phyloP scores from a whole-genome alignment of 352 stramenopile species.

The Phytophthora citrophthora region DNA sequence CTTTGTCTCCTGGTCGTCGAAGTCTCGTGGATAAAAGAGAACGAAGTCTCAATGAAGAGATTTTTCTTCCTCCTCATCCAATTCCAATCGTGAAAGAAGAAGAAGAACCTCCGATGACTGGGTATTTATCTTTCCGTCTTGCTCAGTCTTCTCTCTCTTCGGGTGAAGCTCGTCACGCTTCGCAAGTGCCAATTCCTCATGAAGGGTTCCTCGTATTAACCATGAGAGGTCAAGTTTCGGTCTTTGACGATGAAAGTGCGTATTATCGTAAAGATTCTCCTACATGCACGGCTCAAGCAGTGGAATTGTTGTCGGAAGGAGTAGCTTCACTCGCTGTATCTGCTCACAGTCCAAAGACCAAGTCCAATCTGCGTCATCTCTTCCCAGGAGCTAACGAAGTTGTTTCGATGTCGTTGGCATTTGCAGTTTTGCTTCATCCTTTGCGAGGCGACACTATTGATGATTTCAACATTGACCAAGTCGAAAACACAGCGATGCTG shows the following conservation, averaged over 20 bases:
- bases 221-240: constrained; percentile 32
- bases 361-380: constrained; percentile 22
- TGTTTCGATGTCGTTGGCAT: constrained; percentile 13
- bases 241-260: constrained; percentile 58
- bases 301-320: constrained; percentile 40
- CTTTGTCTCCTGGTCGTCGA: constrained; percentile 27
- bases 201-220: constrained; percentile 47
- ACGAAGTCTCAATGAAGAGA: constrained; percentile 10
- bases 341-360: constrained; percentile 27
- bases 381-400: constrained; percentile 24
- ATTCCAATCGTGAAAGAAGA: constrained; percentile 10
- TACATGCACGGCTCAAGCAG: constrained; percentile 32
- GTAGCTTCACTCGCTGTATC: constrained; percentile 15
- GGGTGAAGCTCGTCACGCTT: constrained; percentile 12
- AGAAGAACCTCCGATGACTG: constrained; percentile 31
- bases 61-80: neutral
- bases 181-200: constrained; percentile 20
- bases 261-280: constrained; percentile 37
- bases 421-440: constrained; percentile 29
- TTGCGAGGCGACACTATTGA: neutral
- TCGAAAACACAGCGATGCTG: constrained; percentile 27
- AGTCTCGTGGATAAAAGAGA: constrained; percentile 31
- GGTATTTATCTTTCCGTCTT: constrained; percentile 33
- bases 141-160: constrained; percentile 15
- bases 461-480: constrained; percentile 8